Evolutionary conservation across 2,329 filamentous ascomycete genomes (phyloP).

Genomic region (Coniochaeta prunicola): DNA sequence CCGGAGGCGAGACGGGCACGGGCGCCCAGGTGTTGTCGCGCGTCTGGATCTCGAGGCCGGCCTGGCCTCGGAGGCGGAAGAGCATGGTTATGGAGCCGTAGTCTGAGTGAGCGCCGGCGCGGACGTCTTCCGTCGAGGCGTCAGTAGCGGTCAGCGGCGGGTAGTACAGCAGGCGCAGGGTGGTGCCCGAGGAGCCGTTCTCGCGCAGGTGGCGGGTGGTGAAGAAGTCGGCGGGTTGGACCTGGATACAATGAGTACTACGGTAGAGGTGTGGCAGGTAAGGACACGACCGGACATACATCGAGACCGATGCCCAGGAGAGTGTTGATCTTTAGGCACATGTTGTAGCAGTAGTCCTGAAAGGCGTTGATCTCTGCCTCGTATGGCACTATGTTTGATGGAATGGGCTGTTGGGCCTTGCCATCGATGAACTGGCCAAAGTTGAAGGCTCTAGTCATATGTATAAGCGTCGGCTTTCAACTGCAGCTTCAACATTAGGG

Average conservation of each 20-base stretch:
- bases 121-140: constrained; percentile 53
- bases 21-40: constrained; percentile 48
- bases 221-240: constrained; percentile 44
- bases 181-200: constrained; percentile 44
- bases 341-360: constrained; percentile 58
- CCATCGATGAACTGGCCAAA: constrained; percentile 68
- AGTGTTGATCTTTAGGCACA: constrained; percentile 66
- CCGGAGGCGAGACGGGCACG: constrained; percentile 59
- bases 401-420: constrained; percentile 71
- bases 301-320: constrained; percentile 74
- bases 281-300: constrained; percentile 28
- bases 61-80: constrained; percentile 79
- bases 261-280: constrained; percentile 1
- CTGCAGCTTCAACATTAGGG: constrained; percentile 1
- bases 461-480: background rate
- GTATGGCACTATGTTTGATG: constrained; percentile 51
- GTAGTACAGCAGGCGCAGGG: constrained; percentile 67
- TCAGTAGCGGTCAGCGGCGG: constrained; percentile 40
- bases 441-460: constrained; percentile 69
- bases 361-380: constrained; percentile 60
- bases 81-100: constrained; percentile 69
- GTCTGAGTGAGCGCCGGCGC: constrained; percentile 88
- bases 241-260: constrained; percentile 22
- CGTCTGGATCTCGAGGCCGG: constrained; percentile 76
- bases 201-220: constrained; percentile 38